Evolutionary conservation across 352 stramenopile species (phyloP).

Genomic region (Phytophthora pluvialis): DNA sequence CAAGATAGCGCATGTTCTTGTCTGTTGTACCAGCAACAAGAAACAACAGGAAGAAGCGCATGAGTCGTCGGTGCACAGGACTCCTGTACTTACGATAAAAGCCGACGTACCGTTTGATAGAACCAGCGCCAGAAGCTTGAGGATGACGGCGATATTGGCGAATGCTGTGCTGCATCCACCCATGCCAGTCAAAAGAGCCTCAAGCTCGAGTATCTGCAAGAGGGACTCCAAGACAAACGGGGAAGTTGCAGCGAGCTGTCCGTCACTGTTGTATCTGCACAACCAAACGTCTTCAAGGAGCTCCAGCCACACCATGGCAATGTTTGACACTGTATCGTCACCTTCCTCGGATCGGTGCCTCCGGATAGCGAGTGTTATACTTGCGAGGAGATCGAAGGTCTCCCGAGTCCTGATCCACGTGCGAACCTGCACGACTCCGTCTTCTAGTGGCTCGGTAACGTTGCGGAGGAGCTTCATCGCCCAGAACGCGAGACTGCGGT

Average conservation of each 20-base stretch:
- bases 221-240: slow-evolving; percentile 26
- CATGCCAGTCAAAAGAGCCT: slow-evolving; percentile 5
- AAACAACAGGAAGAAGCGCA: not conserved
- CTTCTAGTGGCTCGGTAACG: slow-evolving; percentile 21
- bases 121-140: slow-evolving; percentile 32
- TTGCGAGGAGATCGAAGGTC: slow-evolving; percentile 29
- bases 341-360: not conserved
- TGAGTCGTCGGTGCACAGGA: not conserved
- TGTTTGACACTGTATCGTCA: slow-evolving; percentile 12
- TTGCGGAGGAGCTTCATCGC: slow-evolving; percentile 44
- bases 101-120: slow-evolving; percentile 31
- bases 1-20: slow-evolving; percentile 29
- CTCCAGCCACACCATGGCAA: slow-evolving; percentile 34
- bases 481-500: slow-evolving; percentile 33
- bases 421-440: slow-evolving; percentile 9
- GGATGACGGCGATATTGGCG: slow-evolving; percentile 9
- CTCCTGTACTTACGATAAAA: not conserved
- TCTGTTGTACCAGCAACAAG: not conserved
- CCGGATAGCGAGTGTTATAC: slow-evolving; percentile 9
- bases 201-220: slow-evolving; percentile 17
- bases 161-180: not conserved
- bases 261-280: slow-evolving; percentile 41
- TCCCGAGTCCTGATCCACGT: slow-evolving; percentile 22
- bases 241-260: slow-evolving; percentile 26
- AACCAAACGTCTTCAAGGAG: slow-evolving; percentile 42